These are phyloP conservation scores for Inga laurina DNA, from an alignment of 306 rosid genomes.

Conservation along the genomic window DNA sequence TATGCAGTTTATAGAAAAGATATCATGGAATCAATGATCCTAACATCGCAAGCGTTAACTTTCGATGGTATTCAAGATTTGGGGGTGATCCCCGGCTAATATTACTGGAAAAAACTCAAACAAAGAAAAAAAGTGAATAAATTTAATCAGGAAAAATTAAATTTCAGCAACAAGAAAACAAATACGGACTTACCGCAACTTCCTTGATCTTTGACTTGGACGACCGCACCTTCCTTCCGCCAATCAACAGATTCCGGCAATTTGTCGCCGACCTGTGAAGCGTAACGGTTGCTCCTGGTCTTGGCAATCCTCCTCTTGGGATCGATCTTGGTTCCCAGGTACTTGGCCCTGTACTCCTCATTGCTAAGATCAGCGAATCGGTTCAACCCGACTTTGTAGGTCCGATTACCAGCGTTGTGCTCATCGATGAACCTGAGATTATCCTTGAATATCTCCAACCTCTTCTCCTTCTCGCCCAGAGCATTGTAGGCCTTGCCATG, in stretches of 20 bases:
- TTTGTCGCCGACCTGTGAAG: slow-evolving; percentile 65
- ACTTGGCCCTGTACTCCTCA: slow-evolving; percentile 76
- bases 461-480: slow-evolving; percentile 64
- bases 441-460: slow-evolving; percentile 87
- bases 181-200: slow-evolving; percentile 63
- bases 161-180: neutral
- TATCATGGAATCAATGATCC: neutral
- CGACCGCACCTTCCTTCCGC: slow-evolving; percentile 88
- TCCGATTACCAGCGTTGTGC: slow-evolving; percentile 50
- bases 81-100: neutral
- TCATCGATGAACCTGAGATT: slow-evolving; percentile 78
- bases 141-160: neutral
- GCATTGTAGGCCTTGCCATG: slow-evolving; percentile 68
- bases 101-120: neutral
- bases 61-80: neutral
- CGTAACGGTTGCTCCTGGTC: slow-evolving; percentile 49
- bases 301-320: slow-evolving; percentile 40
- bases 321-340: slow-evolving; percentile 54
- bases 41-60: neutral
- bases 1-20: neutral
- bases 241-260: slow-evolving; percentile 82
- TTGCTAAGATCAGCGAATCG: slow-evolving; percentile 91
- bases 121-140: neutral
- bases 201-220: slow-evolving; percentile 78
- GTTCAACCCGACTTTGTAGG: slow-evolving; percentile 70